Base-by-base conservation (phyloP, 176 grass and related monocot genomes). In the Olyra latifolia region DNA sequence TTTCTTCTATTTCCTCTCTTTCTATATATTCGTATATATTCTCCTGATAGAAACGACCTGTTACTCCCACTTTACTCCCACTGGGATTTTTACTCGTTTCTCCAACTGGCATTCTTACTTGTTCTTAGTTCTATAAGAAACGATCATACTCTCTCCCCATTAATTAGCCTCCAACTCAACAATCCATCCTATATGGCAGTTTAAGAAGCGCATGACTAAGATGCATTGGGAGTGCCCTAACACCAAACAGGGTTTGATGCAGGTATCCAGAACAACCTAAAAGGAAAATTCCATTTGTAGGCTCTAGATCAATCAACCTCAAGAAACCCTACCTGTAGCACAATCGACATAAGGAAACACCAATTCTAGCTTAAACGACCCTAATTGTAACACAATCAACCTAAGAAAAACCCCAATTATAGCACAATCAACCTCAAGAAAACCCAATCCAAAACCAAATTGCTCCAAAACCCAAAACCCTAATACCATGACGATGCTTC, bases 391-490 rank as follows among this genome's bases (percentile, higher is more conserved):
- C 15, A 30, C 27, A 62, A 62, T 62, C 27, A 62, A 61, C 60
- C 28, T 62, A 9, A 62, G 32, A 62, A 0, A 66, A 53, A 11
- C n/a, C 63, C 5, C 17, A 45, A 27, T 69, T 29, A 2, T 70
- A 48, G 73, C 52, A 47, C 42, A 62, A 52, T 60, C 45, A 20
- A 73, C n/a, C 29, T 57, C 20, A 45, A 46, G 17, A 58, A 48
- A 80, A 10, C 24, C 19, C 17, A 16, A 60, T 42, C 23, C n/a
- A 44, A 59, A 32, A 46, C 19, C 10, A 65, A 82, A 42, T 53
- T 27, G 23, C 35, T 35, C 85, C 32, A 83, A 75, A 83, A 55
- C 69, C 69, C 49, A 65, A 54, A 75, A 63, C 72, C 72, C 78
- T 54, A 45, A 7, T 5, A 50, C 32, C 23, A 32, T 4, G 4